A percentile compares a stretch with the other conserved stretches of the same genome.
Evolutionary conservation across 2,329 filamentous ascomycete species (phyloP).

Genomic region (Aureobasidium sp.): DNA sequence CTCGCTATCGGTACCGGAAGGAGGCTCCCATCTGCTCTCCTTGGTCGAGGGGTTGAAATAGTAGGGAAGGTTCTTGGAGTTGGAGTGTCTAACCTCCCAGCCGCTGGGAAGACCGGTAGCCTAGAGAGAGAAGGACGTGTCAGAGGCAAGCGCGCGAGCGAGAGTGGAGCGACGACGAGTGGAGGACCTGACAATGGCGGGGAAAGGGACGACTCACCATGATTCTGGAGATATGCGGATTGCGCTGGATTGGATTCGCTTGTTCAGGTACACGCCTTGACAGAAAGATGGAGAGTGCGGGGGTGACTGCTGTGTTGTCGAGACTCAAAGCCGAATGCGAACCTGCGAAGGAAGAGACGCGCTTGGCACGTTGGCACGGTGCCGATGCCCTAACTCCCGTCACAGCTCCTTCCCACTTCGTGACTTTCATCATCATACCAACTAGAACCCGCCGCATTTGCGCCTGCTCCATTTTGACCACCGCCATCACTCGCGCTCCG

Average conservation of each 20-base stretch:
- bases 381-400: background rate
- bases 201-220: constrained; percentile 4
- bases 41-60: constrained; percentile 89
- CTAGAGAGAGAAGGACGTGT: constrained; percentile 1
- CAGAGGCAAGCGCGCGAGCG: background rate
- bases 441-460: background rate
- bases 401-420: background rate
- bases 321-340: background rate
- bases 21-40: constrained; percentile 92
- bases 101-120: constrained; percentile 68
- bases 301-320: background rate
- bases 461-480: background rate
- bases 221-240: constrained; percentile 1
- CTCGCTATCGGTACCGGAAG: constrained; percentile 78
- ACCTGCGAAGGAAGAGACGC: background rate
- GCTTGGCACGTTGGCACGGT: background rate
- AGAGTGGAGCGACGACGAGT: constrained; percentile 25
- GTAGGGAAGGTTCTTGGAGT: constrained; percentile 97
- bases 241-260: background rate
- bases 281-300: background rate
- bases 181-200: background rate
- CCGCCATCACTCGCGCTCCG: background rate
- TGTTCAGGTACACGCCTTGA: background rate
- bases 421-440: background rate
- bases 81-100: constrained; percentile 97